Conservation (phyloP, 2,329 filamentous ascomycete genomes). For the Mollisia scopiformis region DNA sequence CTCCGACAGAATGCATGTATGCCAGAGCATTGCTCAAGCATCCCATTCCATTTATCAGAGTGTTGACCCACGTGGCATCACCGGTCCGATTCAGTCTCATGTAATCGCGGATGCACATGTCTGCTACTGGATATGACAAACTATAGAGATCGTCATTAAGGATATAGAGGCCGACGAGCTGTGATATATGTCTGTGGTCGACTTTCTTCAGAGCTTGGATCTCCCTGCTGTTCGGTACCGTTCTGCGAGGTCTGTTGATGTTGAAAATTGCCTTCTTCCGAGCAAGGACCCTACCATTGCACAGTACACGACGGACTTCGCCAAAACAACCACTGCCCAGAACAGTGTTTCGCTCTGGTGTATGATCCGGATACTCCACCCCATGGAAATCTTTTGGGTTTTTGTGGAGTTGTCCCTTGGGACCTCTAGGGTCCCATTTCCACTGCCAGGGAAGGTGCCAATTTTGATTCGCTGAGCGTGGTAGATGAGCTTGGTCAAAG, state of each 20-base stretch:
- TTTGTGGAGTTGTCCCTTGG: not conserved
- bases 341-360: not conserved
- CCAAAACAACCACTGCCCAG: not conserved
- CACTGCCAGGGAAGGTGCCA: not conserved
- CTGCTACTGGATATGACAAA: not conserved
- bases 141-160: not conserved
- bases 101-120: not conserved
- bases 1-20: not conserved
- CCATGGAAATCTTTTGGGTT: not conserved
- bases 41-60: not conserved
- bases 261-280: not conserved
- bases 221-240: not conserved
- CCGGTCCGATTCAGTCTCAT: not conserved
- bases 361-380: not conserved
- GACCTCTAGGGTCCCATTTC: not conserved
- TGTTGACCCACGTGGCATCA: not conserved
- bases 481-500: not conserved
- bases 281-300: not conserved
- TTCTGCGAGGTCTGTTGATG: not conserved
- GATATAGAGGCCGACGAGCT: not conserved
- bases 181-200: not conserved
- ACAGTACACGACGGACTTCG: not conserved
- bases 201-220: slow-evolving; percentile 1
- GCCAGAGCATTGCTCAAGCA: not conserved
- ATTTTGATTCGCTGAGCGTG: not conserved